Base-by-base conservation (phyloP, 306 rosid species). In the Biancaea sappan region DNA sequence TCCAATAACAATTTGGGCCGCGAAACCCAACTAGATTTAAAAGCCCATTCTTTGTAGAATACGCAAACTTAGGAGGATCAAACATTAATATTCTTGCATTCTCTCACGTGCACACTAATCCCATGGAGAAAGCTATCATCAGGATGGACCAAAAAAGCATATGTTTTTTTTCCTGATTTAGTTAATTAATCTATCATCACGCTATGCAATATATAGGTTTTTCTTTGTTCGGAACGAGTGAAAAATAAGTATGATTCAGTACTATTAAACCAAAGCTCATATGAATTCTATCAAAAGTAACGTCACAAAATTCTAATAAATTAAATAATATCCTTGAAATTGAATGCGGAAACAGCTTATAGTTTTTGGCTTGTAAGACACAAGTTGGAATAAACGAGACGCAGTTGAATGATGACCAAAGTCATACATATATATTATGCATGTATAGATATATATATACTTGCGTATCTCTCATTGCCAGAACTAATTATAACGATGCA, bases 391-490 rank as follows among this genome's bases (percentile, higher is more conserved):
- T 66, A 50, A 25, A 43, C 32, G 72, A 77, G 56, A 50, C 66
- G 66, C 67, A 50, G 57, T 28, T 31, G n/a, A 43, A 43, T 56
- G 24, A 47, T 74, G 75, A 51, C 6, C 43, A 16, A 54, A 54
- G 32, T 2, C 61, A 12, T 56, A 1, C 18, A 56, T 13, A 10
- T 9, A 34, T n/a, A n/a, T n/a, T n/a, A n/a, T n/a, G n/a, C n/a
- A n/a, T n/a, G n/a, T n/a, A n/a, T n/a, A n/a, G n/a, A n/a, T n/a
- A n/a, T 28, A 37, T 48, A 59, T 51, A 59, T 65, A 66, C 71
- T 84, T 78, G 72, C 82, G 68, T 84, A 52, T 65, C 62, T 66
- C 61, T 65, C 76, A 78, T 74, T 52, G 9, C 54, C 51, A 62
- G 29, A 21, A 76, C 47, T 31, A 53, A 47, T 56, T 46, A 7